Base-by-base conservation (phyloP, 495 filamentous ascomycete species). In the Aspergillus homomorphus region DNA sequence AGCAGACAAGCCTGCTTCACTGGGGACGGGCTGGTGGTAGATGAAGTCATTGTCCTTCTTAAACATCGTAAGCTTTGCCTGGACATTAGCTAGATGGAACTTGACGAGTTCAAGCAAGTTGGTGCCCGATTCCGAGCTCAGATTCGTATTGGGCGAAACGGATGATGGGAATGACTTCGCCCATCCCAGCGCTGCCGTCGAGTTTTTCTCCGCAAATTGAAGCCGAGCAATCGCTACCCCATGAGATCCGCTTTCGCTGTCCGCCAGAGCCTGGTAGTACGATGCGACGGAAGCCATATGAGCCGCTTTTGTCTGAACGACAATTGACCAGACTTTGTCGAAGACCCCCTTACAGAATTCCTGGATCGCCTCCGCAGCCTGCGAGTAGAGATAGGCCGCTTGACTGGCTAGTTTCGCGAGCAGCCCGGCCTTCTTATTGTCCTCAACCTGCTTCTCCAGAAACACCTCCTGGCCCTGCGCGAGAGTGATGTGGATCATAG, bases 1-100 rank as follows among this genome's bases (percentile, higher is more conserved):
- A 16, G 87, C 79, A 8, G 88, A 77, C 15, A 98, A 78, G 45
- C 83, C 84, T 14, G 90, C 89, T 70, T 96, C 93, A 16, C 84
- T 86, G 0, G 94, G 93, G 18, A 98, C 86, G 0, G 85, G 85
- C 60, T 97, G 91, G 70, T 98, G 94, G 65, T 98, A 98, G 65
- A 98, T 97, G 68, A 93, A 96, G 67, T 98, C 94, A 68, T 98
- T 98, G 70, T 98, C 94, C 61, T 97, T 96, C 57, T 82, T 79
- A 59, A 90, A 80, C 55, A 89, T 85, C 12, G 76, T 73, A 22
- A 96, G 77, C 65, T 86, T 89, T 52, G 94, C 87, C 70, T 96
- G 89, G 18, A 96, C 86, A 41, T 85, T 88, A 0, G 85, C 77
- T 12, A 89, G 78, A 62, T 97, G 93, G 57, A 90, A 82, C 70